These are phyloP conservation scores for Sporisorium graminicola DNA, from an alignment of 1,284 basidiomycete genomes.

Conservation along the genomic window DNA sequence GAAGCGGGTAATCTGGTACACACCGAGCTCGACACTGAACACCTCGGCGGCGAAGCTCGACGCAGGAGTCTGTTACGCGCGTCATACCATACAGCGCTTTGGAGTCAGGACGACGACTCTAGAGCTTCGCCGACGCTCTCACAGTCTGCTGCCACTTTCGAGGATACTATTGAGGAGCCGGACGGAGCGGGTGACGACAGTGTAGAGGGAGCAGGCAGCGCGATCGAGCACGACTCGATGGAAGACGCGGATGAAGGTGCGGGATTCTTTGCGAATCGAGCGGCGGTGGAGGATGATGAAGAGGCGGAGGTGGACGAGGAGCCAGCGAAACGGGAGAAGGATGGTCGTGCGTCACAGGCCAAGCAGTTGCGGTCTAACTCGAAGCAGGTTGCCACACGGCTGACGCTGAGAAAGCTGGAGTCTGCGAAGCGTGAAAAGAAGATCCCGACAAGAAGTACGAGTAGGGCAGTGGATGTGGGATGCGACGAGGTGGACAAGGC, in stretches of 20 bases:
- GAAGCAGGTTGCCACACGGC: slow-evolving; percentile 19
- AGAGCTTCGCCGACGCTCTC: slow-evolving; percentile 5
- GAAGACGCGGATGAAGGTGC: neutral
- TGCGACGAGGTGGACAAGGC: neutral
- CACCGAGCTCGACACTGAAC: slow-evolving; percentile 5
- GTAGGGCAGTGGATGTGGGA: neutral
- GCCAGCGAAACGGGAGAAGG: too few relatives aligned
- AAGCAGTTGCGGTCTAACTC: slow-evolving; percentile 15
- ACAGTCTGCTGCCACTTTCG: neutral
- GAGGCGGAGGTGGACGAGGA: neutral
- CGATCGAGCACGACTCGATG: neutral
- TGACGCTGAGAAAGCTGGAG: slow-evolving; percentile 30
- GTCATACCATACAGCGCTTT: slow-evolving; percentile 44
- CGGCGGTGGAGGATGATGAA: neutral
- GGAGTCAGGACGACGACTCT: slow-evolving; percentile 33
- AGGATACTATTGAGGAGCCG: neutral
- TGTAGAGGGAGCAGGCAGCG: neutral
- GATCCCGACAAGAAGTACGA: slow-evolving; percentile 18
- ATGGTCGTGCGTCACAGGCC: neutral
- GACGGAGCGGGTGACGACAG: neutral
- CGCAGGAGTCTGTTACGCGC: slow-evolving; percentile 24
- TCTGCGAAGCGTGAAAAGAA: slow-evolving; percentile 1
- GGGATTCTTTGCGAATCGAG: too few relatives aligned
- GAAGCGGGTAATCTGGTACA: neutral
- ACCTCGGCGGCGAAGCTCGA: neutral